Conservation (phyloP, 306 rosid species). For the Bauhinia variegata region DNA sequence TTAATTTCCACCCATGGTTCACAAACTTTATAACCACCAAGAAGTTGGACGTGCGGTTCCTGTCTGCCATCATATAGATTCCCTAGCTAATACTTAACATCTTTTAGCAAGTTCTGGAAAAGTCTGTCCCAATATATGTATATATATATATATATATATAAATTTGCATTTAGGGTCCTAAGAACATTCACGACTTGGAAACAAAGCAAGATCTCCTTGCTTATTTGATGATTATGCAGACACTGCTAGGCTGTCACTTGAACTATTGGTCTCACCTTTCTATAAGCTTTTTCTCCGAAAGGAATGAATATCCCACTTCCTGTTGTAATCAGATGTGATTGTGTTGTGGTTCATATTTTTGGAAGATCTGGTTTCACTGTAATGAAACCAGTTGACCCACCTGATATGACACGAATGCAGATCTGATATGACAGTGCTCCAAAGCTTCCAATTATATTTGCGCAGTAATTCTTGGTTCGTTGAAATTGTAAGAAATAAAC, state of each 20-base stretch:
- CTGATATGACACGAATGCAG: background rate
- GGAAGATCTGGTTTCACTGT: conserved; percentile 19
- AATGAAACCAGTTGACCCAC: conserved; percentile 33
- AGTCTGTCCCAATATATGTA: conserved; percentile 38
- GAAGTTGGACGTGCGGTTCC: conserved; percentile 31
- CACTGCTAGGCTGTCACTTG: conserved; percentile 55
- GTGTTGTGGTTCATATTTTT: conserved; percentile 25
- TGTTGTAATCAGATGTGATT: conserved; percentile 33
- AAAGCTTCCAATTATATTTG: background rate
- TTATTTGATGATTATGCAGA: conserved; percentile 49
- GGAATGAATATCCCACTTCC: conserved; percentile 57
- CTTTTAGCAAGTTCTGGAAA: conserved; percentile 35
- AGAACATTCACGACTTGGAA: conserved; percentile 39
- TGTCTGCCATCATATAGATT: conserved; percentile 48
- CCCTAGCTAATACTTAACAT: conserved; percentile 34
- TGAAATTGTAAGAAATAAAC: background rate
- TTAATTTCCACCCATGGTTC: conserved; percentile 15
- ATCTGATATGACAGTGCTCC: conserved; percentile 1
- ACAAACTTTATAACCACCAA: conserved; percentile 35
- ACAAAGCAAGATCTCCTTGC: conserved; percentile 41
- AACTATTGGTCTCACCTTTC: conserved; percentile 42
- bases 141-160: conserved; percentile 35
- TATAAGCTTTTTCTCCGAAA: conserved; percentile 46
- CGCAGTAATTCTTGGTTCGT: conserved; percentile 1
- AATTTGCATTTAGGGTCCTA: conserved; percentile 19